Evolutionary conservation across 768 basidiomycete genomes (phyloP), one percentile per base, ranked within the genome.

Genomic region (Tylopilus rubrobrunneus): DNA sequence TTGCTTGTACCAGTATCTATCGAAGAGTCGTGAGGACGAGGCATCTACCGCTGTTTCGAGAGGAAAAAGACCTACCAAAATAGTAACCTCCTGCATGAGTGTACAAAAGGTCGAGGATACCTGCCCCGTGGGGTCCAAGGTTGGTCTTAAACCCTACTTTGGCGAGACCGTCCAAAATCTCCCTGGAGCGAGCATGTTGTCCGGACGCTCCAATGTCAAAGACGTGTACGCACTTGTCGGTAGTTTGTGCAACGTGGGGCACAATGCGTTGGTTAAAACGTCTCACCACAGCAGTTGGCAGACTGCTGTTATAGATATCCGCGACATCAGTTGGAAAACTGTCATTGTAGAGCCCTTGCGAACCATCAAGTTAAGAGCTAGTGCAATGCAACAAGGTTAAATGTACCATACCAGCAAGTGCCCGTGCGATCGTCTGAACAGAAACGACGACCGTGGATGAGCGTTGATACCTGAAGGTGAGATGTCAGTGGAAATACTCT

Each of bases 1-100:
- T 74, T 69, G 48, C 75, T 73, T 1, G 76, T 75, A 9, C 77
- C 78, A 7, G 61, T 58, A 21, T 71, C 72, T 72, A 36, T 48
- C 19, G 11, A 21, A 3, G 14, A 9, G 2, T 1, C 4, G 10
- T 40, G 3, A 48, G 27, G 12, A 37, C 12, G 28, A 8, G 6
- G 3, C 4, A 14, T 29, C 15, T 4, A 37, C 21, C 12, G 5
- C 11, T 14, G 7, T 17, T 6, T 17, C 17, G 14, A 2, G 14
- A 37, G 15, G 36, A 37, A 7, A 21, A 49, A 65, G 21, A 50
- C 65, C 25, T 44, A 68, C 76, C 74, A 15, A 77, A 53, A 56
- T 77, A 77, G 45, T 71, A 76, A 1, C 29, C 29, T 31, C 29
- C 29, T 31, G 29, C 29, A 10, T 10, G 7, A 69, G 48, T 49